Conservation (phyloP, 1,139 yeast species). For the Hemisphaericaspora subhashii region DNA sequence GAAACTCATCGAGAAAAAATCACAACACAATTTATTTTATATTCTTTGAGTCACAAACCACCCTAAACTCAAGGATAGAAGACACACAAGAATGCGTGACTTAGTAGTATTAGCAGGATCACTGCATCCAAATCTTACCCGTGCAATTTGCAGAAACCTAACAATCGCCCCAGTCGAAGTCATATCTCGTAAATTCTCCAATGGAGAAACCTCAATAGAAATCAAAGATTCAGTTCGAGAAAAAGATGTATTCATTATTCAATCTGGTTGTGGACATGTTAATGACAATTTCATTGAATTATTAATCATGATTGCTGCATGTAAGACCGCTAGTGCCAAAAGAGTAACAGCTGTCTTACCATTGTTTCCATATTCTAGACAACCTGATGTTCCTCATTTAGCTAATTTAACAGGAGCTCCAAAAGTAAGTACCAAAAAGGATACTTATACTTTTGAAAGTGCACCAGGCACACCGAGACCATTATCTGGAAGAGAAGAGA, state of each 20-base stretch:
- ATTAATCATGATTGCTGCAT: slow-evolving; percentile 85
- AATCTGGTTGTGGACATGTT: slow-evolving; percentile 83
- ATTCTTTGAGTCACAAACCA: too few species aligned
- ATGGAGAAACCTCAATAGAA: slow-evolving; percentile 90
- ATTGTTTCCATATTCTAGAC: slow-evolving; percentile 92
- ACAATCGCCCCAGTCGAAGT: slow-evolving; percentile 63
- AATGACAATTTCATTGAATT: slow-evolving; percentile 90
- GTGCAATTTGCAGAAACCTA: slow-evolving; percentile 60
- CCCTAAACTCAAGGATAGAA: not conserved
- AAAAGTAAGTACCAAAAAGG: slow-evolving; percentile 39
- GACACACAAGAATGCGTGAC: slow-evolving; percentile 77
- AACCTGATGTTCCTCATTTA: slow-evolving; percentile 91
- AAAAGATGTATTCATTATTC: slow-evolving; percentile 86
- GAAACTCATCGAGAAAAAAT: slow-evolving; percentile 6
- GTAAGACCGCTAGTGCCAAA: slow-evolving; percentile 92
- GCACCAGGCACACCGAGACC: slow-evolving; percentile 63
- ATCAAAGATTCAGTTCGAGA: slow-evolving; percentile 86
- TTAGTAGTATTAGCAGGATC: slow-evolving; percentile 76
- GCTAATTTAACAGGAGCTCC: slow-evolving; percentile 60
- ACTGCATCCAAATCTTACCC: slow-evolving; percentile 66
- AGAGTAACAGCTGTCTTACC: slow-evolving; percentile 95
- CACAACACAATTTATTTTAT: slow-evolving; percentile 1
- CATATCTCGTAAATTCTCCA: slow-evolving; percentile 58
- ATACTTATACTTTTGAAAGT: slow-evolving; percentile 57
- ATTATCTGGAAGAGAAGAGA: slow-evolving; percentile 22